These are phyloP conservation scores for Fomitiporia mediterranea DNA, from an alignment of 1,284 basidiomycete genomes.

Conservation along the genomic window DNA sequence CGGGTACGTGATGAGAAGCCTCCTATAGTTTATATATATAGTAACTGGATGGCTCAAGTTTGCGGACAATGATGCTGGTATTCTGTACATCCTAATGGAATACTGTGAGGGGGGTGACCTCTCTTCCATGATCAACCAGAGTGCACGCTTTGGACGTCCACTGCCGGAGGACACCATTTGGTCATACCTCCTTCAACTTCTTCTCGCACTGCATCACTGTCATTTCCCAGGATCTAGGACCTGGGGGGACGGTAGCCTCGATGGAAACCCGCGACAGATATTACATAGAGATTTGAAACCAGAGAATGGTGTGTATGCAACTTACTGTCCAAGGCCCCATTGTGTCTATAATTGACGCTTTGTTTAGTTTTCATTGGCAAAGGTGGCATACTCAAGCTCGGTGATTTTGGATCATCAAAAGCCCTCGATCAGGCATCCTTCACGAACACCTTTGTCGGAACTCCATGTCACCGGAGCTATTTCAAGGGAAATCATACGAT, in stretches of 20 bases:
- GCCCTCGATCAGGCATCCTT: slow-evolving; percentile 84
- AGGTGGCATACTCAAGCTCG: slow-evolving; percentile 79
- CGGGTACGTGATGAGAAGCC: slow-evolving; percentile 38
- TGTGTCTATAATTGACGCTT: slow-evolving; percentile 13
- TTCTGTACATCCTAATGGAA: slow-evolving; percentile 95
- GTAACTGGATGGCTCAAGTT: slow-evolving; percentile 43
- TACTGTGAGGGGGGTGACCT: slow-evolving; percentile 95
- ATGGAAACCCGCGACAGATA: slow-evolving; percentile 64
- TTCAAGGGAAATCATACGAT: slow-evolving; percentile 95
- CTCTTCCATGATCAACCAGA: slow-evolving; percentile 78
- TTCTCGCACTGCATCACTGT: slow-evolving; percentile 88
- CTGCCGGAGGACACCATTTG: slow-evolving; percentile 92
- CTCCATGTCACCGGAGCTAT: slow-evolving; percentile 98
- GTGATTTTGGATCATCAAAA: slow-evolving; percentile 95
- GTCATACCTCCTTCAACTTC: slow-evolving; percentile 92
- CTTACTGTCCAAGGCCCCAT: no score
- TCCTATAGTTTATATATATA: background rate
- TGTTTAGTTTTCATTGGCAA: slow-evolving; percentile 77
- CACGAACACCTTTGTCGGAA: slow-evolving; percentile 97
- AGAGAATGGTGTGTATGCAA: slow-evolving; percentile 70
- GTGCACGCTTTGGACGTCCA: slow-evolving; percentile 58
- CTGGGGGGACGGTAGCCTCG: slow-evolving; percentile 39
- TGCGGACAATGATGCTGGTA: slow-evolving; percentile 86
- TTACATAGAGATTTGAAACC: slow-evolving; percentile 95
- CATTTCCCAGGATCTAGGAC: slow-evolving; percentile 68